These are phyloP conservation scores for Metschnikowia baotianmanensis DNA, from an alignment of 805 yeast genomes.

Conservation along the genomic window DNA sequence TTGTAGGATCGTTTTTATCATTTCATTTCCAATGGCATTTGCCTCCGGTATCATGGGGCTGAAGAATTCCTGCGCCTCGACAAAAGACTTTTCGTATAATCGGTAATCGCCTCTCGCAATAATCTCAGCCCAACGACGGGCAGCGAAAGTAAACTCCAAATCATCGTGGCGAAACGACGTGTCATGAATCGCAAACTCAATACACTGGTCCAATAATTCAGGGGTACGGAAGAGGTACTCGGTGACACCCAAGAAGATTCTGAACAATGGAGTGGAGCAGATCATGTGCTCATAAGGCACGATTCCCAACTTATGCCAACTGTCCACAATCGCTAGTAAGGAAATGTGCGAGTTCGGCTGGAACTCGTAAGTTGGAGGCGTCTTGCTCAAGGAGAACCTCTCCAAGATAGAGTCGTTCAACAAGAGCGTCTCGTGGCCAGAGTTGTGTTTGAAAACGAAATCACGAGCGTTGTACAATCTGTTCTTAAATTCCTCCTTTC, in stretches of 20 bases:
- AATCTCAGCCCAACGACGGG: constrained; percentile 83
- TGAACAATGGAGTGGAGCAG: constrained; percentile 88
- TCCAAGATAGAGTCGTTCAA: constrained; percentile 79
- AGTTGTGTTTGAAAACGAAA: constrained; percentile 70
- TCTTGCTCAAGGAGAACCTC: constrained; percentile 71
- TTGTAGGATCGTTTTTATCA: constrained; percentile 76
- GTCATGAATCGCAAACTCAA: constrained; percentile 67
- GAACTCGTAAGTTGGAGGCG: constrained; percentile 57
- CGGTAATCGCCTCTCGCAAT: constrained; percentile 74
- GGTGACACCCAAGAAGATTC: constrained; percentile 91
- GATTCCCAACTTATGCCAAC: constrained; percentile 83
- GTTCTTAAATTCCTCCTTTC: constrained; percentile 51
- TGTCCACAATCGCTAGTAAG: constrained; percentile 85
- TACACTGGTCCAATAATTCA: constrained; percentile 73
- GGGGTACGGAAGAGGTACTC: constrained; percentile 89
- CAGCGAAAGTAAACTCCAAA: constrained; percentile 87
- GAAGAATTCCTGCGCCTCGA: constrained; percentile 78
- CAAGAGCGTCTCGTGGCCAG: constrained; percentile 54
- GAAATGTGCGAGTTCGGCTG: constrained; percentile 90
- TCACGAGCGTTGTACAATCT: constrained; percentile 67
- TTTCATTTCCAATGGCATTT: constrained; percentile 83
- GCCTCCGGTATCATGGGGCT: constrained; percentile 87
- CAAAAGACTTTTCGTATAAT: constrained; percentile 69
- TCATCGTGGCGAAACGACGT: constrained; percentile 82
- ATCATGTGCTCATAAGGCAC: constrained; percentile 96